A percentile compares a stretch with the other conserved stretches of the same genome.
Evolutionary conservation across 2,329 filamentous ascomycete species (phyloP).

Genomic region (Cladophialophora exuberans): DNA sequence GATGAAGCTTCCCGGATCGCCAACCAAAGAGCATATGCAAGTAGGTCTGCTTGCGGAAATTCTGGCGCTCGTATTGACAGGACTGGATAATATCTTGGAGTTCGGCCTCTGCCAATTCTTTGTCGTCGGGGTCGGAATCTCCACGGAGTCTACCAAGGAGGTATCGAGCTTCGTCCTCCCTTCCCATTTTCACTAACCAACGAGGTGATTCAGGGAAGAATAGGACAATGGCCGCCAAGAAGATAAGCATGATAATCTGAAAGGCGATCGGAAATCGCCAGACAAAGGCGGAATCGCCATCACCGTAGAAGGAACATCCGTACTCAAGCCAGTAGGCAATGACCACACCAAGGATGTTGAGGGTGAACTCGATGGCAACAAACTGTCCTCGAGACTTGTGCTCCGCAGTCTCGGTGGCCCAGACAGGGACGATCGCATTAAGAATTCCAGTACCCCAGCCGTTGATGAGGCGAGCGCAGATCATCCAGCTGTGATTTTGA

Average conservation of each 20-base stretch:
- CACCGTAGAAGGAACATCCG: slow-evolving; percentile 64
- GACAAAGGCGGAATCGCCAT: slow-evolving; percentile 62
- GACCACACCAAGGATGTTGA: slow-evolving; percentile 60
- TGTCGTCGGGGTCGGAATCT: slow-evolving; percentile 53
- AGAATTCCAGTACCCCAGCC: slow-evolving; percentile 71
- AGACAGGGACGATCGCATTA: slow-evolving; percentile 72
- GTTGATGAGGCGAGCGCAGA: slow-evolving; percentile 63
- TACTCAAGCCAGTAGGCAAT: slow-evolving; percentile 40
- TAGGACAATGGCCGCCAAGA: slow-evolving; percentile 61
- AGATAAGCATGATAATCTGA: slow-evolving; percentile 66
- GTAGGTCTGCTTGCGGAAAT: slow-evolving; percentile 58
- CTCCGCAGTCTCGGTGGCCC: slow-evolving; percentile 70
- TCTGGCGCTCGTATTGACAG: slow-evolving; percentile 62
- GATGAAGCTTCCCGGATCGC: slow-evolving; percentile 67
- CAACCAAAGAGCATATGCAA: slow-evolving; percentile 68
- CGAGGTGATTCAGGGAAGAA: slow-evolving; percentile 72
- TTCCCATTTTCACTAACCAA: slow-evolving; percentile 68
- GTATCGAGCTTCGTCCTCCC: slow-evolving; percentile 68
- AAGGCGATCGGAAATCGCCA: slow-evolving; percentile 74
- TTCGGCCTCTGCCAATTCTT: slow-evolving; percentile 61
- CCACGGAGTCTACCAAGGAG: slow-evolving; percentile 68
- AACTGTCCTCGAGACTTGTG: slow-evolving; percentile 70
- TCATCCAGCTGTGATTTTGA: slow-evolving; percentile 70
- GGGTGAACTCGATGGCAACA: slow-evolving; percentile 71
- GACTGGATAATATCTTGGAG: slow-evolving; percentile 70